Evolutionary conservation across 2,329 filamentous ascomycete genomes (phyloP).

Genomic region (Ophioceras dolichostomum): DNA sequence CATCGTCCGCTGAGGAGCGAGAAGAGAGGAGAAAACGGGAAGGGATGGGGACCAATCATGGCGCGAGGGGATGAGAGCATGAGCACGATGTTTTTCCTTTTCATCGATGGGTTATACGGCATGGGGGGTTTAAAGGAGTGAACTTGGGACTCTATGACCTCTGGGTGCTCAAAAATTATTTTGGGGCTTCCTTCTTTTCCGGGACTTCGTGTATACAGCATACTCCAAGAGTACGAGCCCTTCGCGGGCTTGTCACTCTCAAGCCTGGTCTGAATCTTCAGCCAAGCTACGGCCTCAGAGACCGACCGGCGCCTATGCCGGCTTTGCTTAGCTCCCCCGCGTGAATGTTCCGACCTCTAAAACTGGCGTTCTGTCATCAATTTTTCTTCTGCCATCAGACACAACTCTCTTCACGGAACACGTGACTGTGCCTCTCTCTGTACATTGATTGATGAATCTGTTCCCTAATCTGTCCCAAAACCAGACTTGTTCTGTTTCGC

Average conservation of each 20-base stretch:
- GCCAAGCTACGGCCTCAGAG: constrained; percentile 60
- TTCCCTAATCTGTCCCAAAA: too few relatives aligned
- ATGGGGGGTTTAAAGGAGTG: constrained; percentile 1
- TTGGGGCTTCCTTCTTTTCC: constrained; percentile 10
- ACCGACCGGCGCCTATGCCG: constrained; percentile 58
- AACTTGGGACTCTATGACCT: background rate
- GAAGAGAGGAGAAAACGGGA: constrained; percentile 10
- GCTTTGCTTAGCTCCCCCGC: too few relatives aligned
- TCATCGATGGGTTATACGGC: constrained; percentile 7
- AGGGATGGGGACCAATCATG: constrained; percentile 10
- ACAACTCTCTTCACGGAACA: too few relatives aligned
- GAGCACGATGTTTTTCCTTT: background rate
- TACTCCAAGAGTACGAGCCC: background rate
- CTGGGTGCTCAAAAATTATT: constrained; percentile 4
- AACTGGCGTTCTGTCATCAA: too few relatives aligned
- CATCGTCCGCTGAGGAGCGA: constrained; percentile 77
- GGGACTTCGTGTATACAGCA: constrained; percentile 4
- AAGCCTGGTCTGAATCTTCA: constrained; percentile 27
- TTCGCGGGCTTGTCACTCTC: constrained; percentile 3
- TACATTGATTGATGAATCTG: too few relatives aligned
- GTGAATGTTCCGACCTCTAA: too few relatives aligned
- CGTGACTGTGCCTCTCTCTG: too few relatives aligned
- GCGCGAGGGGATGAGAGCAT: too few relatives aligned
- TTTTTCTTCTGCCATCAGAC: too few relatives aligned
- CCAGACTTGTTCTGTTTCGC: too few relatives aligned